These are phyloP conservation scores for Ceratocystiopsis minuta DNA, from an alignment of 2,329 filamentous ascomycete species.

Conservation along the genomic window DNA sequence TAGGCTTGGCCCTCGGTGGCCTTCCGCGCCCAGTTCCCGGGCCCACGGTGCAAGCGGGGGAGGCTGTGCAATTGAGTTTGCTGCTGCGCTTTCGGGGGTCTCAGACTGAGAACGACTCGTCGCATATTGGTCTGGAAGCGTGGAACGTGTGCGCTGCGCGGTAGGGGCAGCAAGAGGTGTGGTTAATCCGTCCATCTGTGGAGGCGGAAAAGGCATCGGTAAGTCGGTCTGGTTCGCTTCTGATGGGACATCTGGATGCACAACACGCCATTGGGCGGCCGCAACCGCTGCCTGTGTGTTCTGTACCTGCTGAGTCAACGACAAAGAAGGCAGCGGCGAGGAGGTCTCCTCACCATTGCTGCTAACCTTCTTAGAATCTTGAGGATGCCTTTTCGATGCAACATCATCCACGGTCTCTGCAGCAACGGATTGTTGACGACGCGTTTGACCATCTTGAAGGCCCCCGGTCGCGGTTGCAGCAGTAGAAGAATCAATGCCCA, in stretches of 20 bases:
- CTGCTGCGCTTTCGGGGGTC: conserved; percentile 40
- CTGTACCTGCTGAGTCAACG: conserved; percentile 69
- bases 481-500: too few relatives aligned
- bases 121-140: conserved; percentile 55
- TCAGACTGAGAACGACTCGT: conserved; percentile 52
- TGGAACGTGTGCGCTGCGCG: conserved; percentile 68
- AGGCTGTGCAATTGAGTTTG: conserved; percentile 20
- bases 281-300: conserved; percentile 42
- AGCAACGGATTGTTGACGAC: too few relatives aligned
- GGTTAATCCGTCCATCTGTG: conserved; percentile 40
- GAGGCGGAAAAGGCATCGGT: conserved; percentile 58
- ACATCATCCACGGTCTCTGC: conserved; percentile 1
- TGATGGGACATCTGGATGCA: too few relatives aligned
- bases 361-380: neutral
- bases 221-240: conserved; percentile 37
- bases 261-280: conserved; percentile 11
- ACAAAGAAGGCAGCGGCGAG: conserved; percentile 26
- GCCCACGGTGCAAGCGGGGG: conserved; percentile 89
- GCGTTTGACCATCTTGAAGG: too few relatives aligned
- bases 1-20: conserved; percentile 71
- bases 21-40: conserved; percentile 54
- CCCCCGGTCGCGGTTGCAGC: too few relatives aligned
- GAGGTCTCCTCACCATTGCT: conserved; percentile 15
- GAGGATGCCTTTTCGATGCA: conserved; percentile 3
- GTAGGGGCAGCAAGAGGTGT: conserved; percentile 79